Base-by-base conservation (phyloP, 2,329 filamentous ascomycete species). In the Aspergillus aculeatinus region DNA sequence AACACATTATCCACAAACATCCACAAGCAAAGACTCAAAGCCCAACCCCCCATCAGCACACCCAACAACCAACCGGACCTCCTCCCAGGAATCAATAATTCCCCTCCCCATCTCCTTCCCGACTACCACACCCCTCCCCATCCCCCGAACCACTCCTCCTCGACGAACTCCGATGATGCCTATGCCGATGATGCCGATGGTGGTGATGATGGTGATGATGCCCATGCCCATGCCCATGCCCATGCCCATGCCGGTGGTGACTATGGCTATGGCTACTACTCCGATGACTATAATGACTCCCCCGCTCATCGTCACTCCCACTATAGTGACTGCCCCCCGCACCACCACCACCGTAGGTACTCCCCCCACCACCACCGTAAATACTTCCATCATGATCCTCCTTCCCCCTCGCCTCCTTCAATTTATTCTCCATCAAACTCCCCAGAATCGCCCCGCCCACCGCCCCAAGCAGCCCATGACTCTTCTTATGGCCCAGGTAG, bases 381-480 rank as follows among this genome's bases (percentile, higher is more conserved):
- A 4, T 23, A 44, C 16, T 4, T 19, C 39, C 39, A 44, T 14
- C 44, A 23, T 59, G 51, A 21, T 59, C 53, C 33, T 70, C 67
- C 65, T 78, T 77, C 63, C 77, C 50, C 10, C 23, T 50, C 4
- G 35, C 72, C 44, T 79, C 72, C 74, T 85, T 85, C 65, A 76
- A 64, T 65, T 82, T 81, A 64, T 86, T 80, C 65, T 85, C 82
- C 0, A 83, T 66, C 61, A 85, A 82, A 68, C 77, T 80, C 1
- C 85, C 85, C 2, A 82, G 58, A 50, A 87, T 77, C 0, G 84
- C 85, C 58, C 85, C 85, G 4, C 83, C 82, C 29, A 87, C 70
- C 0, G 84, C 81, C 11, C 85, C 85, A 10, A 88, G 70, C 31
- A 87, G 73, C 3, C 83, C 83, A 65, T 85, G 83, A n/a, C 82